Evolutionary conservation across 2,329 filamentous ascomycete genomes (phyloP).

Genomic region (Fusarium buxicola): DNA sequence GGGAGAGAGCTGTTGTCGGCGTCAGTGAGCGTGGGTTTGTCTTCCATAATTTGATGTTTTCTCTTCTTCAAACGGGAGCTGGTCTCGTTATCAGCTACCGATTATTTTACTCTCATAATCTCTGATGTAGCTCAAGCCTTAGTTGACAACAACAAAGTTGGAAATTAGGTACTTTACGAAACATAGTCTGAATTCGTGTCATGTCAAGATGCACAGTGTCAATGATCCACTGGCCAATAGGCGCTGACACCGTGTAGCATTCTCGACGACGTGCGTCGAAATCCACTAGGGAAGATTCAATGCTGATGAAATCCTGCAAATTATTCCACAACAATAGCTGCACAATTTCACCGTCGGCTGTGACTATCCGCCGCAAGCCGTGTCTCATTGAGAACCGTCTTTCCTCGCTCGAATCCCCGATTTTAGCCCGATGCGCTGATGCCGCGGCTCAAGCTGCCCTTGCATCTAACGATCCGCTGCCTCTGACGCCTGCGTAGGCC

Average conservation of each 20-base stretch:
- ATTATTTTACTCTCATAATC: not conserved
- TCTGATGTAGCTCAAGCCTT: not conserved
- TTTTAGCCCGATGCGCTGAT: not conserved
- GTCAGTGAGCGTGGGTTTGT: not conserved
- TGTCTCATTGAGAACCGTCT: not conserved
- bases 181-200: no score
- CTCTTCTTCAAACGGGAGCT: not conserved
- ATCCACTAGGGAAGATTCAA: no score
- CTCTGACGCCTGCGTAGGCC: constrained; percentile 30
- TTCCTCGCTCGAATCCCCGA: not conserved
- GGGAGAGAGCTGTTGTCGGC: not conserved
- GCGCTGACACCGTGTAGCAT: constrained; percentile 34
- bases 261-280: constrained; percentile 3
- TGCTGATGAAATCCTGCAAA: constrained; percentile 11
- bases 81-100: not conserved
- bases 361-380: constrained; percentile 3
- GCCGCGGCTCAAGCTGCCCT: not conserved
- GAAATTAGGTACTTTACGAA: not conserved
- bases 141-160: not conserved
- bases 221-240: not conserved
- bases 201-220: constrained; percentile 27
- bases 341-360: not conserved
- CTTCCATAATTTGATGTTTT: not conserved
- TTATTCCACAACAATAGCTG: constrained; percentile 20
- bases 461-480: constrained; percentile 8